Base-by-base conservation (phyloP, 1,284 basidiomycete species). In the Lentinula novae-zelandiae region DNA sequence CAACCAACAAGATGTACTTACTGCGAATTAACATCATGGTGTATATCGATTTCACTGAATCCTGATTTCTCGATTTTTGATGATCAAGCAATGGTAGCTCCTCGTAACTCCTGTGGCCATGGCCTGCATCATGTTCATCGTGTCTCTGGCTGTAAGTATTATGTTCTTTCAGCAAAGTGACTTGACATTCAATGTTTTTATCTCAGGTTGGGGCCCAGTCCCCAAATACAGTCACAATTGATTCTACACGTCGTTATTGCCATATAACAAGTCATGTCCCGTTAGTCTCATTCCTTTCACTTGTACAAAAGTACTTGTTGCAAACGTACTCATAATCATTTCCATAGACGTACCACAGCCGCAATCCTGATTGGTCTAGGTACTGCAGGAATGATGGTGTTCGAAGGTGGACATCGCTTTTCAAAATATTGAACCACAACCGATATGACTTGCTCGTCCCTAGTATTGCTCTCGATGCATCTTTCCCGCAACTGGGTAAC, bases 241-340 rank as follows among this genome's bases (percentile, higher is more conserved):
- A 55, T 40, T 55, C 53, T 17, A 55, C 53, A 40, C 53, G 53
- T 15, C 53, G 53, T 40, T 55, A 55, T 39, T 55, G 53, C 38
- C 53, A 55, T 55, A 55, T 55, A 12, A 55, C 38, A 40, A 13
- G 36, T 33, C 53, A 40, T 53, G 31, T 55, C 20, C 53, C 53
- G 53, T 55, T 12, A 55, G 53, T 55, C 5, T 34, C 17, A 38
- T 55, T 22, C 15, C n/a, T 31, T 53, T 13, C 34, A 33, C 33
- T 36, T 36, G 33, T 22, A 27, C 27, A 4, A 27, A 27, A 27
- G 27, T 27, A 27, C 27, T 27, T 27, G 3, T 27, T 27, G 27
- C 3, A 27, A 27, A 27, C 27, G 3, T 27, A 27, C 17, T n/a
- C 15, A 55, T 20, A 4, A 27, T 27, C 3, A 4, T 27, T 27